Evolutionary conservation across 371 early-diverging fungal genomes (phyloP), one percentile per base, ranked within the genome.

Genomic region (Nematocida ironsii): DNA sequence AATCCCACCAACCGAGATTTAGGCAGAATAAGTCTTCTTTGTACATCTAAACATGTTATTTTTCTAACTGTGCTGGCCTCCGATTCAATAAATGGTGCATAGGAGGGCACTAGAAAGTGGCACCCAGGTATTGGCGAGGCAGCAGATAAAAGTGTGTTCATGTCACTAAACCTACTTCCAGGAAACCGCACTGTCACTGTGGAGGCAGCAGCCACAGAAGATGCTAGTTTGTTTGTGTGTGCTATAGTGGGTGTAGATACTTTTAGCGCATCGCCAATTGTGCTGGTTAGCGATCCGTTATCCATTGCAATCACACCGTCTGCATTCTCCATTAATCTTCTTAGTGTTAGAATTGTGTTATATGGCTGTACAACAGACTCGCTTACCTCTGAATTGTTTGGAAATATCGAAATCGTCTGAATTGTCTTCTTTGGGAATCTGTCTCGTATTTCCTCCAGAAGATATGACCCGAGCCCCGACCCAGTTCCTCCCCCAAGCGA

Each of bases 341-440:
- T 93, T 73, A 98, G 87, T 44, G 93, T 91, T 58, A 99, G 89
- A 87, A 99, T 89, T 39, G 95, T 94, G 89, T 99, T 99, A 86
- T 99, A 99, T 5, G 99, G 99, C 86, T 98, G 98, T 23, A 99
- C 98, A 18, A 99, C 97, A 20, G 97, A 95, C 86, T 99, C 99
- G 18, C 92, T 92, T 57, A 93, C 91, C 82, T 94, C 94, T 68
- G 94, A 92, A 82, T 91, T 93, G 86, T 96, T 97, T 3, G 99
- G 99, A 84, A 99, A 97, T n/a, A 99, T 96, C 0, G 96, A 95
- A 84, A 95, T 97, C 0, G 97, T 95, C 83, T 94, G 94, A 68
- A 97, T 90, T 62, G 96, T 88, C 86, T 96, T 96, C 84, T 98
- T 98, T 16, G 98, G 97, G 83, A 92, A 96, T 25, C 55, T 55